Conservation (phyloP, 768 basidiomycete genomes). For the Mycena kentingensis region DNA sequence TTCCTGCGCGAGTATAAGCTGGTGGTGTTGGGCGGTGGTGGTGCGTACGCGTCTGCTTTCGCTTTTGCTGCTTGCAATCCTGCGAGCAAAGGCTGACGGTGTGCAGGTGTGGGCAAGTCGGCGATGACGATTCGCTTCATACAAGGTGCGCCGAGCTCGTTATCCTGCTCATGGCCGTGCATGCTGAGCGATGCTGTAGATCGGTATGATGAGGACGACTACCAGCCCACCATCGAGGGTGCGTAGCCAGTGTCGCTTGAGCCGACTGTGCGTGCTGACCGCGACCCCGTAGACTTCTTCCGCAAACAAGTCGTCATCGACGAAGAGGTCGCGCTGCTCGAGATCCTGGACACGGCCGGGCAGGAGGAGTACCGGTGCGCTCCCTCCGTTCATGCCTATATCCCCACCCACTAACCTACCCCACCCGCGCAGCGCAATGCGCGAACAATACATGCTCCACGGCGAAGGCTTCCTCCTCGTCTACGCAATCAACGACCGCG, state of each 20-base stretch:
- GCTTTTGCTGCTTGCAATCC: neutral
- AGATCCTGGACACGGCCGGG: constrained; percentile 96
- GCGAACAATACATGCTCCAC: constrained; percentile 98
- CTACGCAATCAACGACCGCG: constrained; percentile 95
- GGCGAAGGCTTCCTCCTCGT: constrained; percentile 98
- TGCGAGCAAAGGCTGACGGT: no score
- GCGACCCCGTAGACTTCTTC: constrained; percentile 77
- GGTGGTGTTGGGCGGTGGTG: constrained; percentile 98
- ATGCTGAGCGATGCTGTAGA: neutral
- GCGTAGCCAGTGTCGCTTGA: constrained; percentile 15
- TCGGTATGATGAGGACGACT: constrained; percentile 69
- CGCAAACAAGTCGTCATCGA: constrained; percentile 97
- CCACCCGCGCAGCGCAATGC: constrained; percentile 78
- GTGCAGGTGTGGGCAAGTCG: constrained; percentile 65
- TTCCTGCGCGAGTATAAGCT: constrained; percentile 98
- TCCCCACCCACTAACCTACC: neutral
- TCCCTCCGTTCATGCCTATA: neutral
- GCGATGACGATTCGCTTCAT: constrained; percentile 98
- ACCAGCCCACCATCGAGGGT: constrained; percentile 96
- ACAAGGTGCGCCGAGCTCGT: constrained; percentile 50
- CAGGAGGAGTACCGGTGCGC: constrained; percentile 97
- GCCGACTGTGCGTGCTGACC: neutral
- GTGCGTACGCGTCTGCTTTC: constrained; percentile 43
- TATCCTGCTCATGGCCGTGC: neutral
- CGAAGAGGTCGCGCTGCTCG: constrained; percentile 94